Percentiles rank a stretch among this genome's conserved stretches.
phyloP scores from a whole-genome alignment of 1,284 basidiomycete genomes.

The Sporisorium reilianum region DNA sequence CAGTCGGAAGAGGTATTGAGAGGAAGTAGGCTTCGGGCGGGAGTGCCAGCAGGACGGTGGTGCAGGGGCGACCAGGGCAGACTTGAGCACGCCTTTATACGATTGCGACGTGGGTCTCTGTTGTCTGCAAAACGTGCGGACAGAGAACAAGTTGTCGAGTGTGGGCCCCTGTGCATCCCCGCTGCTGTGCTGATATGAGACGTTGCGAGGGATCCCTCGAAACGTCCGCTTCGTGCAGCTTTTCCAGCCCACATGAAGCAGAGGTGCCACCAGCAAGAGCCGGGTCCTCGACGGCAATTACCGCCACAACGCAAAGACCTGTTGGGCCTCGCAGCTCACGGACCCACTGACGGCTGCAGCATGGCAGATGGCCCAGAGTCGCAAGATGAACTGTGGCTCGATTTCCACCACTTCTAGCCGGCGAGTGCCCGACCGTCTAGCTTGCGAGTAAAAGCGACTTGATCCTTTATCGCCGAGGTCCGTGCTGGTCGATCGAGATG shows the following conservation, averaged over 20 bases:
- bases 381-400: neutral
- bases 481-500: neutral
- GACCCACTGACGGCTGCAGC: neutral
- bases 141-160: neutral
- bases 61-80: neutral
- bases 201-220: slow-evolving; percentile 7
- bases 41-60: neutral
- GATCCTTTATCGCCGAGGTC: neutral
- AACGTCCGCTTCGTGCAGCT: neutral
- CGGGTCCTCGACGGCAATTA: neutral
- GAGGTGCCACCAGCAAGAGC: neutral
- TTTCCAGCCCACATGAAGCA: neutral
- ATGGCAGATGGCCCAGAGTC: neutral
- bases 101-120: neutral
- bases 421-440: no score
- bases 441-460: neutral
- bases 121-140: slow-evolving; percentile 6
- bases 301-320: neutral
- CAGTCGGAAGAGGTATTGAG: neutral
- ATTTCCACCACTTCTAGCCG: no score
- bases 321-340: slow-evolving; percentile 1
- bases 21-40: neutral
- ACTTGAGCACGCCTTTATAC: slow-evolving; percentile 7
- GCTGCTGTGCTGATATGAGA: slow-evolving; percentile 15
- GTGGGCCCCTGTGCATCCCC: neutral